These are phyloP conservation scores for Hypholoma sublateritium DNA, from an alignment of 768 basidiomycete genomes.

Conservation along the genomic window DNA sequence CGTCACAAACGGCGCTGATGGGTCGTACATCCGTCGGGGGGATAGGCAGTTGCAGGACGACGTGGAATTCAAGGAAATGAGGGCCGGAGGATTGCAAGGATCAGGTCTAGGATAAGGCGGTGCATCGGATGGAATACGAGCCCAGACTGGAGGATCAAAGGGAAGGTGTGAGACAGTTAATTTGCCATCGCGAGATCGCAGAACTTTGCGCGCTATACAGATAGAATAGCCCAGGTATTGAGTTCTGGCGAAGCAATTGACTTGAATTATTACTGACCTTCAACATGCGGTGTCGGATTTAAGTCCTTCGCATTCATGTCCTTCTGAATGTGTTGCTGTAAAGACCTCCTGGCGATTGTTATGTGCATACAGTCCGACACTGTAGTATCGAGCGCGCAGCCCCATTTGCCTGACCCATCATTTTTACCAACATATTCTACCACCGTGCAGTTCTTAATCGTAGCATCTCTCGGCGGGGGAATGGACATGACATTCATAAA, in stretches of 20 bases:
- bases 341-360: slow-evolving; percentile 1
- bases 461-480: not conserved
- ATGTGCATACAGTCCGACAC: slow-evolving; percentile 2
- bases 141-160: slow-evolving; percentile 15
- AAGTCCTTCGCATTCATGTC: slow-evolving; percentile 5
- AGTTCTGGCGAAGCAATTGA: no score
- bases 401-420: slow-evolving; percentile 10
- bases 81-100: not conserved
- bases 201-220: not conserved
- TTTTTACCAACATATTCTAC: slow-evolving; percentile 10
- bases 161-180: slow-evolving; percentile 12
- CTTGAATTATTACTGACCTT: not conserved
- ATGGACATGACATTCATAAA: slow-evolving; percentile 8
- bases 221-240: not conserved
- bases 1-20: not conserved
- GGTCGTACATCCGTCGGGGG: not conserved
- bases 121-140: slow-evolving; percentile 10
- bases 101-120: not conserved
- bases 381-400: slow-evolving; percentile 6
- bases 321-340: slow-evolving; percentile 6
- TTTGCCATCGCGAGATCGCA: not conserved
- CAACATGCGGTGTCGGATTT: not conserved
- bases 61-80: not conserved
- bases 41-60: not conserved
- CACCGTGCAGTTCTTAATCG: slow-evolving; percentile 10